Conservation (phyloP, 495 filamentous ascomycete genomes). For the Letharia lupina region DNA sequence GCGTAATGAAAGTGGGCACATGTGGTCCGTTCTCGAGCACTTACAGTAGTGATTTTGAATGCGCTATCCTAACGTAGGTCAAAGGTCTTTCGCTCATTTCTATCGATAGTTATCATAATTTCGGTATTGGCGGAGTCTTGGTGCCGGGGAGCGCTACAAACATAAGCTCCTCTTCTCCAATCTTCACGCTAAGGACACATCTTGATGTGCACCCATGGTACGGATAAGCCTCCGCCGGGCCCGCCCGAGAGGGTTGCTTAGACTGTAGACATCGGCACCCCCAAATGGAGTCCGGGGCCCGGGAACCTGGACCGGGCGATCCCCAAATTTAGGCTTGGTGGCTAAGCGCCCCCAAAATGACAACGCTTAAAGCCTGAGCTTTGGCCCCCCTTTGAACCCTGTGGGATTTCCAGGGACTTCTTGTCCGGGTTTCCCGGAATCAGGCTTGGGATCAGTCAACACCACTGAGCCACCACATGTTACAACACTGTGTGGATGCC, state of each 20-base stretch:
- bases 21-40: not conserved
- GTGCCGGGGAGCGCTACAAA: not conserved
- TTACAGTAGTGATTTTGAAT: not conserved
- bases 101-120: not conserved
- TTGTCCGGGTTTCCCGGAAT: not conserved
- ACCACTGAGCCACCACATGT: not conserved
- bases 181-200: not conserved
- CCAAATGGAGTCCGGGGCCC: not conserved
- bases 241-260: not conserved
- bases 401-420: not conserved
- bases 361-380: not conserved
- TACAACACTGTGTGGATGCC: not conserved
- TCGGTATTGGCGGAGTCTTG: not conserved
- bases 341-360: not conserved
- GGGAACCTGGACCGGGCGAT: slow-evolving; percentile 3
- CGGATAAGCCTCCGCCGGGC: slow-evolving; percentile 2
- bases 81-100: not conserved
- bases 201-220: not conserved
- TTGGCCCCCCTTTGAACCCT: not conserved
- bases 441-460: not conserved
- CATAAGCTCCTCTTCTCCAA: not conserved
- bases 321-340: not conserved
- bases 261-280: not conserved
- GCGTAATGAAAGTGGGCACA: not conserved
- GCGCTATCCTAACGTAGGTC: not conserved